These are phyloP conservation scores for Salvia miltiorrhiza DNA, from an alignment of 257 asterid species.

Conservation along the genomic window DNA sequence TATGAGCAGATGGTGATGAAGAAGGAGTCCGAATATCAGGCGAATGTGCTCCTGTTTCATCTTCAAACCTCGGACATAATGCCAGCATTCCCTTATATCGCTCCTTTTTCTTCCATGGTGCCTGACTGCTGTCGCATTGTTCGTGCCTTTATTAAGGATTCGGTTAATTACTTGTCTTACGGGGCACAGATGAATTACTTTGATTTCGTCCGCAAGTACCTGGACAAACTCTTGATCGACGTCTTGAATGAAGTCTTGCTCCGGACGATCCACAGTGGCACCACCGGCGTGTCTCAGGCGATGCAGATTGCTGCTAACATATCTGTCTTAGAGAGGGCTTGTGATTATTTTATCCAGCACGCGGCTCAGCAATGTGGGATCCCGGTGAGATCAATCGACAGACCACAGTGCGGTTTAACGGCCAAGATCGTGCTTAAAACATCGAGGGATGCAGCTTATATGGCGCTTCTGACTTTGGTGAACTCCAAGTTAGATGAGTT, in stretches of 20 bases:
- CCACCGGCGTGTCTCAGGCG: slow-evolving; percentile 77
- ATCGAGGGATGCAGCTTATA: slow-evolving; percentile 87
- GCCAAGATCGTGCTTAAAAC: slow-evolving; percentile 87
- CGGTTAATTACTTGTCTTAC: slow-evolving; percentile 74
- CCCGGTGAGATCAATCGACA: slow-evolving; percentile 70
- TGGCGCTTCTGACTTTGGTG: slow-evolving; percentile 60
- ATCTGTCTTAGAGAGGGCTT: slow-evolving; percentile 82
- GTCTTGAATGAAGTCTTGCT: slow-evolving; percentile 72
- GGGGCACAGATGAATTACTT: slow-evolving; percentile 80
- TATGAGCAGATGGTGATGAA: slow-evolving; percentile 88
- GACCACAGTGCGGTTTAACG: slow-evolving; percentile 70
- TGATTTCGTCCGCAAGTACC: slow-evolving; percentile 68
- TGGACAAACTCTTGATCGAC: slow-evolving; percentile 84
- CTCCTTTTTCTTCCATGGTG: slow-evolving; percentile 87
- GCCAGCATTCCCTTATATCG: slow-evolving; percentile 95
- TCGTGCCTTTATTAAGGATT: slow-evolving; percentile 76
- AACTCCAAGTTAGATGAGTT: slow-evolving; percentile 73
- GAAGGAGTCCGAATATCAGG: slow-evolving; percentile 87
- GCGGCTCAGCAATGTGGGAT: slow-evolving; percentile 98
- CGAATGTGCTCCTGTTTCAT: slow-evolving; percentile 81
- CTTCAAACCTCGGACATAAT: slow-evolving; percentile 85
- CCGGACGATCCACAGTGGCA: slow-evolving; percentile 49
- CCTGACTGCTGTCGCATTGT: slow-evolving; percentile 85
- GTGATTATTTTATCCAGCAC: slow-evolving; percentile 91
- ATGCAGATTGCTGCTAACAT: slow-evolving; percentile 96